Percentiles rank a stretch among this genome's conserved stretches.
Conservation (phyloP, 495 filamentous ascomycete genomes). For the Evernia prunastri region DNA sequence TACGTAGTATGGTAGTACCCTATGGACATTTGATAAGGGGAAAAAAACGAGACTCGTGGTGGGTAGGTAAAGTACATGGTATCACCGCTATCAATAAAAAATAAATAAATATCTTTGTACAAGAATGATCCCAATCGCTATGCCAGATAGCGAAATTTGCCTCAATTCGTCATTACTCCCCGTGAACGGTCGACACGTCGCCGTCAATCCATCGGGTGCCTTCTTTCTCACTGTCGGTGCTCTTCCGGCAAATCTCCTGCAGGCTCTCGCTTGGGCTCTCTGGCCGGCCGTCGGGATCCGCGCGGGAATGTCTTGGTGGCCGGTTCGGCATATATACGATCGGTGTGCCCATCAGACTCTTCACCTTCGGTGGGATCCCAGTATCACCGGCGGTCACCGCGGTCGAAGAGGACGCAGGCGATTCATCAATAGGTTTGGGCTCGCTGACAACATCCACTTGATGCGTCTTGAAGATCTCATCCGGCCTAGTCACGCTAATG, state of each 20-base stretch:
- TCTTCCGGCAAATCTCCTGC: conserved; percentile 24
- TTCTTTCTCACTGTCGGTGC: conserved; percentile 26
- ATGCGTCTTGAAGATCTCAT: conserved; percentile 25
- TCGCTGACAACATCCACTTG: conserved; percentile 26
- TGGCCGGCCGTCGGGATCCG: conserved; percentile 22
- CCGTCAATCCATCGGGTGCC: conserved; percentile 27
- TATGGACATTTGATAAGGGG: too few species aligned
- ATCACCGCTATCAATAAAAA: background rate
- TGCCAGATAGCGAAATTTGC: background rate
- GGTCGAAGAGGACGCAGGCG: conserved; percentile 18
- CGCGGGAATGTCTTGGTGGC: conserved; percentile 8
- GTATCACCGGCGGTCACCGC: conserved; percentile 16
- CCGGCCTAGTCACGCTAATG: conserved; percentile 10
- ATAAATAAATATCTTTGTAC: background rate
- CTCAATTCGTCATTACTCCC: background rate
- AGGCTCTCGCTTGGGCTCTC: conserved; percentile 26
- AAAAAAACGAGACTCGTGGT: background rate
- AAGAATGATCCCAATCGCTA: background rate
- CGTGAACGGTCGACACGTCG: background rate
- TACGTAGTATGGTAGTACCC: too few species aligned
- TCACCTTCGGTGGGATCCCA: conserved; percentile 20
- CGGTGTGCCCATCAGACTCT: conserved; percentile 24
- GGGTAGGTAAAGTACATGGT: background rate
- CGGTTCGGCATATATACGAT: conserved; percentile 22
- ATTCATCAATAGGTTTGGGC: conserved; percentile 13